Base-by-base conservation (phyloP, 1,284 basidiomycete species). In the Vanrija humicola region DNA sequence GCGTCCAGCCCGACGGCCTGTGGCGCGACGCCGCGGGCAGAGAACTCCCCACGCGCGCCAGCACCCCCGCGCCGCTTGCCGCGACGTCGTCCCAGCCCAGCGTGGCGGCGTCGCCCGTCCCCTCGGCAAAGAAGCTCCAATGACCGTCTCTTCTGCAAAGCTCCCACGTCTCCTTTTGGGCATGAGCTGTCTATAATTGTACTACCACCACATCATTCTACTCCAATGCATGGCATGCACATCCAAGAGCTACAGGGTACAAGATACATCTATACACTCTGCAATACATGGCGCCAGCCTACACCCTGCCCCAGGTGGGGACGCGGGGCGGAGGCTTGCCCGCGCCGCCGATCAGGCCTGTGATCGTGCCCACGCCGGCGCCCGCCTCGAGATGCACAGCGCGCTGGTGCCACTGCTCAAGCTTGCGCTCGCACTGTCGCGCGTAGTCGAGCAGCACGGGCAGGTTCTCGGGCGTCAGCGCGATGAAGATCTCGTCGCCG, bases 401-500 rank as follows among this genome's bases (percentile, higher is more conserved):
- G 48, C 64, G 58, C 42, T 46, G 50, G 25, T 52, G 64, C 72
- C 73, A 75, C 50, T 70, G 65, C 9, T 59, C 58, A 34, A 75
- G 56, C 55, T 64, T 69, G 40, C 51, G 56, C 61, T 75, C 69
- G 52, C 72, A 73, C 55, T 71, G 66, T 49, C 62, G 61, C 38
- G 72, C 55, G 50, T 69, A 71, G 38, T 71, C 70, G 45, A 75
- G 58, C 43, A 75, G 52, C 10, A 64, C 64, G 16, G 71, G 70
- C 29, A 75, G 50, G 52, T 73, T 72, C 43, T 75, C 71, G 18
- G 73, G 73, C 16, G 73, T 72, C 10, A 75, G 49, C n/a, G 65
- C 69, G 6, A 72, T 66, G 0, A 65, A 48, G 16, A 55, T 34
- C n/a, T 59, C 61, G 45, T 51, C 52, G 26, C 46, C 43, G 26